Conservation (phyloP, 2,329 filamentous ascomycete genomes). For the Colletotrichum karsti region DNA sequence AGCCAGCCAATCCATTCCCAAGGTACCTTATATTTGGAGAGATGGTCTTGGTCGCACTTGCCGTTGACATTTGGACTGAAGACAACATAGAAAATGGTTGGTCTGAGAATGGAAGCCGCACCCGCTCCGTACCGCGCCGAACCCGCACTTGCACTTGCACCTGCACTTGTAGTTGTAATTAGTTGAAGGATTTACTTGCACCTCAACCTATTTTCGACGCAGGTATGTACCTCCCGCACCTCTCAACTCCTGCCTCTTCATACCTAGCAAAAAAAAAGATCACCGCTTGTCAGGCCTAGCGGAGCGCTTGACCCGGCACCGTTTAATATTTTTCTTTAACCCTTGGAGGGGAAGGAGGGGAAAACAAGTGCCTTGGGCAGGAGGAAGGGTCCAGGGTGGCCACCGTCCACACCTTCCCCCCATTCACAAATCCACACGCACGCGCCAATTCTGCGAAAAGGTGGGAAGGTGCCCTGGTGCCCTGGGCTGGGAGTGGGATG, state of each 20-base stretch:
- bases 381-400: slow-evolving; percentile 2
- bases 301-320: slow-evolving; percentile 30
- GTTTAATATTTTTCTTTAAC: background rate
- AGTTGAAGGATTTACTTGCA: no score
- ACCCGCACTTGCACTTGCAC: background rate
- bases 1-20: slow-evolving; percentile 1
- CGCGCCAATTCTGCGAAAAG: slow-evolving; percentile 18
- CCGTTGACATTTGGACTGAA: no score
- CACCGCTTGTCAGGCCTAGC: background rate
- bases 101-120: slow-evolving; percentile 23
- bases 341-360: slow-evolving; percentile 16
- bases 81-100: background rate
- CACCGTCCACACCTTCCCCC: slow-evolving; percentile 18
- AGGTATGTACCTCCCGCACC: background rate
- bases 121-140: background rate
- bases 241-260: background rate
- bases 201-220: no score
- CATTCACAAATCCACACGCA: slow-evolving; percentile 3
- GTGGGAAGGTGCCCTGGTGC: slow-evolving; percentile 1
- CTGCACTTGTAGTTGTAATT: no score
- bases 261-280: no score
- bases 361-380: background rate
- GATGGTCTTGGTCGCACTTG: no score
- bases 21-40: background rate
- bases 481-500: slow-evolving; percentile 9